Conservation (phyloP, 257 asterid genomes). For the Plantago major region DNA sequence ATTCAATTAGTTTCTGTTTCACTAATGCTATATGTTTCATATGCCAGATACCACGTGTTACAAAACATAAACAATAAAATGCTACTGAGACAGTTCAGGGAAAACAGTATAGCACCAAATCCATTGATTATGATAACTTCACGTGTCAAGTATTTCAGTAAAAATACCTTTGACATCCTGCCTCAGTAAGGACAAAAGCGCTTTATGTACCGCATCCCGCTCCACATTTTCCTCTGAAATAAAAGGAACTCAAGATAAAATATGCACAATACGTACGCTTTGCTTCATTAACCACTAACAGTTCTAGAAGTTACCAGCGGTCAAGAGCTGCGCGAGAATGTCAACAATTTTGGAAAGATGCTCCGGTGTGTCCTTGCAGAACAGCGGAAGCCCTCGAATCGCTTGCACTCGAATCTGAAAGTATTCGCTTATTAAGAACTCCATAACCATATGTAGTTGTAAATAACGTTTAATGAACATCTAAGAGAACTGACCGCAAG, state of each 20-base stretch:
- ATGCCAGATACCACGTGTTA: no score
- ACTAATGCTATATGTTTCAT: no score
- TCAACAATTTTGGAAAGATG: constrained; percentile 89
- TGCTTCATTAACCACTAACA: constrained; percentile 7
- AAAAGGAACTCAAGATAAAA: constrained; percentile 6
- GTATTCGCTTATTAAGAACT: neutral
- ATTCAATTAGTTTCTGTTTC: neutral
- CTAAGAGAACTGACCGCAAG: constrained; percentile 60
- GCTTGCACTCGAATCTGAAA: constrained; percentile 90
- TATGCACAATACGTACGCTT: neutral
- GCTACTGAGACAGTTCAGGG: constrained; percentile 1
- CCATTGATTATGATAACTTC: constrained; percentile 1
- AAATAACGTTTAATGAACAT: neutral
- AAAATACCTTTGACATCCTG: constrained; percentile 80
- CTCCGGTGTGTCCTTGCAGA: constrained; percentile 97
- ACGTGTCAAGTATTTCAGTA: constrained; percentile 13
- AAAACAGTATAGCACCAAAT: neutral
- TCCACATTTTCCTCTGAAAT: constrained; percentile 83
- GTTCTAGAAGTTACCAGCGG: constrained; percentile 60
- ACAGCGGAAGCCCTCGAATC: constrained; percentile 91
- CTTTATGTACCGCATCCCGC: constrained; percentile 95
- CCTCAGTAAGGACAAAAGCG: constrained; percentile 85
- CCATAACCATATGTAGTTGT: neutral
- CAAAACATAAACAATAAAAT: no score
- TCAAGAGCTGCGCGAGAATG: constrained; percentile 91